Evolutionary conservation across 2,329 filamentous ascomycete genomes (phyloP), one percentile per base, ranked within the genome.

Genomic region (Aspergillus uvarum): DNA sequence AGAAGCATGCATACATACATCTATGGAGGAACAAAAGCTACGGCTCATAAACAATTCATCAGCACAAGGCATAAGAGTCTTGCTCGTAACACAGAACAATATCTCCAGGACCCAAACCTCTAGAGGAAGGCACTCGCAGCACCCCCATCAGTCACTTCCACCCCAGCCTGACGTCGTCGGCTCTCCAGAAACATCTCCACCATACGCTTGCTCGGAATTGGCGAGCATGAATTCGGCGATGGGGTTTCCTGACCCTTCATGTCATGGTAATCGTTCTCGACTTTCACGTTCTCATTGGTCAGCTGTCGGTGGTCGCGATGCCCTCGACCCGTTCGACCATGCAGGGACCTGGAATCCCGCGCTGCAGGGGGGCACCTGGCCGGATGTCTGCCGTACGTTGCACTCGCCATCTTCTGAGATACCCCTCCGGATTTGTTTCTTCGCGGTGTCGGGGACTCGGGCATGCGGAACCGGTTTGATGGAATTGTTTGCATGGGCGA

Each of bases 131-230:
- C 72, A 21, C 59, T 62, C 5, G 64, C 64, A 5, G 55, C 51
- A 16, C 64, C 65, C 7, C 63, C 63, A 11, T 68, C 64, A 4
- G 65, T 59, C 7, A 53, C 44, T 10, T 61, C 66, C 19, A 48
- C 51, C 4, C 58, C 68, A 59, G 61, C 67, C 51, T 65, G 67
- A 32, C 56, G 67, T 4, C 72, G 73, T 38, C 74, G 70, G 59
- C 72, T 75, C 44, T 70, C 65, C 64, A 77, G 60, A 59, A 77
- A 77, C 52, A 70, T 58, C 38, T 77, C 74, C 49, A 77, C 74
- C 74, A 77, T 75, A 21, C 62, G 68, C 54, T 76, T 76, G 61
- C 70, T 74, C 29, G 71, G 72, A 10, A 74, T 69, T 1, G 68
- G 67, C 3, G 67, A 65, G 47, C 67, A 66, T 32, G 63, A 48